phyloP scores from a whole-genome alignment of 768 basidiomycete species.

The Boletus insuetus region DNA sequence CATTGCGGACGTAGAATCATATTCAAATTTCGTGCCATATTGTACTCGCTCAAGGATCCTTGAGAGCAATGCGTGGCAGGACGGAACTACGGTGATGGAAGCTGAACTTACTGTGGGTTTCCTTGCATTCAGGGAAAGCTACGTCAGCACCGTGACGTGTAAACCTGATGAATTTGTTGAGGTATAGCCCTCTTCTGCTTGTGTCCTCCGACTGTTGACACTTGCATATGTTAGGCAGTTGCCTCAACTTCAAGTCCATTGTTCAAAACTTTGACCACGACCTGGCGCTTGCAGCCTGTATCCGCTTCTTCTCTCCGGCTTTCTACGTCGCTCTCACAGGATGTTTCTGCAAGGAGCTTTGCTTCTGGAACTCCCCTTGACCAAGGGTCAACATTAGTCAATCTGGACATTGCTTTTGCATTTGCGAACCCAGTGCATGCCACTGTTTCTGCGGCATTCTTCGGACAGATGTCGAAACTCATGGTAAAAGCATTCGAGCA shows the following conservation, averaged over 20 bases:
- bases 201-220: constrained; percentile 6
- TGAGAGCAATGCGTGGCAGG: constrained; percentile 21
- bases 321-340: constrained; percentile 16
- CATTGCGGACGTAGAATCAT: constrained; percentile 85
- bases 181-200: constrained; percentile 33
- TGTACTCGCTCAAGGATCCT: constrained; percentile 75
- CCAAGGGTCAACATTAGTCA: constrained; percentile 68
- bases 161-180: constrained; percentile 74
- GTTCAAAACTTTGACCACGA: constrained; percentile 68
- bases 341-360: background rate
- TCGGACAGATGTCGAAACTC: constrained; percentile 79
- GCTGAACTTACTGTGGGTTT: constrained; percentile 90
- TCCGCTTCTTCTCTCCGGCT: constrained; percentile 42
- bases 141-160: constrained; percentile 82
- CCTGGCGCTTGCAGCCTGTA: constrained; percentile 71
- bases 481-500: constrained; percentile 95
- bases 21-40: constrained; percentile 85
- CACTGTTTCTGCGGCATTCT: constrained; percentile 77
- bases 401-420: constrained; percentile 79
- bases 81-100: constrained; percentile 53
- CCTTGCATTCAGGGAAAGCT: constrained; percentile 82
- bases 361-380: constrained; percentile 9
- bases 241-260: constrained; percentile 69
- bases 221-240: constrained; percentile 49
- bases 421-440: constrained; percentile 88